Evolutionary conservation across 202 grass and related monocot species (phyloP).

Genomic region (Eragrostis tef): DNA sequence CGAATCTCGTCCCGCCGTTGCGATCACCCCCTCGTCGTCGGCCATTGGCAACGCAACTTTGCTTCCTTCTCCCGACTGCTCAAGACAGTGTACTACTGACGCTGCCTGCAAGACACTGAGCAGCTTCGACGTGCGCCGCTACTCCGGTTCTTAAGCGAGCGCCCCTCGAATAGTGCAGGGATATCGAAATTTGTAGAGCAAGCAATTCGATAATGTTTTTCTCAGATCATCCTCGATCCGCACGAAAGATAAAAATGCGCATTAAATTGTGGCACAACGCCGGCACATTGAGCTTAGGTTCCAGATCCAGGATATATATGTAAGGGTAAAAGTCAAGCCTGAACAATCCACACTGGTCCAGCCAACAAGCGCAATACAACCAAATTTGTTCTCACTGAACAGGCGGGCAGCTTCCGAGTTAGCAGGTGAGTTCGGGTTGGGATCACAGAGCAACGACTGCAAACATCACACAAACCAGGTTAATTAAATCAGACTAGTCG

Average conservation of each 20-base stretch:
- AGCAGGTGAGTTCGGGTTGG: slow-evolving; percentile 80
- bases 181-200: background rate
- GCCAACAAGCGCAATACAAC: slow-evolving; percentile 39
- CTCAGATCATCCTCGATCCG: background rate
- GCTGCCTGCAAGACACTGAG: background rate
- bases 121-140: background rate
- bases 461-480: slow-evolving; percentile 29
- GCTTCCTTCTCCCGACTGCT: background rate
- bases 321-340: background rate
- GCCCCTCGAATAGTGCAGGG: background rate
- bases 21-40: slow-evolving; percentile 21
- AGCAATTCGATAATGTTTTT: background rate
- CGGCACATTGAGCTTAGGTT: slow-evolving; percentile 17
- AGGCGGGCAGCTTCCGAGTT: slow-evolving; percentile 84
- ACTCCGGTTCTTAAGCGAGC: background rate
- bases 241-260: background rate
- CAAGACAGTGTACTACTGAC: background rate
- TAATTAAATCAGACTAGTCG: background rate
- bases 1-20: background rate
- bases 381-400: slow-evolving; percentile 77
- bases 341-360: background rate
- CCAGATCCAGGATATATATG: slow-evolving; percentile 12
- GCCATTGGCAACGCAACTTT: background rate
- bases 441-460: slow-evolving; percentile 87
- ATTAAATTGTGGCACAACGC: background rate